phyloP scores from a whole-genome alignment of 2,329 filamentous ascomycete species.

The Aspergillus brasiliensis region DNA sequence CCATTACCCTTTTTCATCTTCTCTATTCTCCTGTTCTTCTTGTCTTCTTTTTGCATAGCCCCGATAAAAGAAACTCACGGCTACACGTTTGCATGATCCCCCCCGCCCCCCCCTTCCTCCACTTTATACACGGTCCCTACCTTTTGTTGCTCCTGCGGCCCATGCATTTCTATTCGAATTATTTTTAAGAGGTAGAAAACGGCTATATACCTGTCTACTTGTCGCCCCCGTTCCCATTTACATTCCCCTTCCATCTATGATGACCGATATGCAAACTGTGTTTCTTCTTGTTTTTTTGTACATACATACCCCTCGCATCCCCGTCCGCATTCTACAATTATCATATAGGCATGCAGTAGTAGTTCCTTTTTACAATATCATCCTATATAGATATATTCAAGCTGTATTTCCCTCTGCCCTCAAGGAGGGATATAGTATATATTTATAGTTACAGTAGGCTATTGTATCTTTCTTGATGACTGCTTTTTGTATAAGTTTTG shows the following conservation, averaged over 20 bases:
- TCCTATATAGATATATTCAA: not conserved
- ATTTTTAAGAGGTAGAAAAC: not conserved
- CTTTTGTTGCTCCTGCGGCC: not conserved
- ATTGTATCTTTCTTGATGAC: too few species aligned
- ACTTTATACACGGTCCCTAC: not conserved
- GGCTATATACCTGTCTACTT: not conserved
- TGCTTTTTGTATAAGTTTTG: too few species aligned
- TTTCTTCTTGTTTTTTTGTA: slow-evolving; percentile 10
- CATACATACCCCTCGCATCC: slow-evolving; percentile 14
- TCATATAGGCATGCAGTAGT: not conserved
- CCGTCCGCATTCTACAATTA: not conserved
- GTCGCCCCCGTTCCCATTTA: not conserved
- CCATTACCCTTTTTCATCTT: not conserved
- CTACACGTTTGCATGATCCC: not conserved
- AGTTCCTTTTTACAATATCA: not conserved
- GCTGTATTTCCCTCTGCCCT: too few species aligned
- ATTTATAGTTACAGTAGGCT: too few species aligned
- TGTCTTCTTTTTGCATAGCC: slow-evolving; percentile 12
- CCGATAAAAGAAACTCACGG: not conserved
- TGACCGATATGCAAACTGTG: slow-evolving; percentile 1
- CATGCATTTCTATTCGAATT: not conserved
- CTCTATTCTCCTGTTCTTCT: not conserved
- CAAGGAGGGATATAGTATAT: too few species aligned
- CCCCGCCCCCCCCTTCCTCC: not conserved
- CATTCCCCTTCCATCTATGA: not conserved